Base-by-base conservation (phyloP, 768 basidiomycete species). In the Mycena chlorophos region DNA sequence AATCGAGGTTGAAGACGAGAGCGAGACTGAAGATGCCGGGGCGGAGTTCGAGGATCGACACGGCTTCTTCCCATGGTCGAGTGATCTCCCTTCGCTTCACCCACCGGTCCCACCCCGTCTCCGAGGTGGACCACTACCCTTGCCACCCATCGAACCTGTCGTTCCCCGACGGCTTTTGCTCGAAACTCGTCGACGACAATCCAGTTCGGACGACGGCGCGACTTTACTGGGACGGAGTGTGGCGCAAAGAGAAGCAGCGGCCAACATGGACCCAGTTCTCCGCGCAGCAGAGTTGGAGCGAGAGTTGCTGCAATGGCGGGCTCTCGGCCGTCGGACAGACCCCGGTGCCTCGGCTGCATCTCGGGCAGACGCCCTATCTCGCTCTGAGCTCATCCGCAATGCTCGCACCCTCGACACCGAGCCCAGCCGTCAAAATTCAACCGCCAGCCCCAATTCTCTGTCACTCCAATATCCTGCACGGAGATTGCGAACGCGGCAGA, bases 181-280 rank as follows among this genome's bases (percentile, higher is more conserved):
- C 2, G 71, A 71, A 29, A 57, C 60, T 25, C 66, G 64, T 16
- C 68, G 67, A 26, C 64, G 65, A 42, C 62, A 66, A 29, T 49
- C 49, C 51, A 46, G 55, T 26, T 49, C 63, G 2, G 74, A 75
- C 45, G 76, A 78, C 51, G 65, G 72, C 16, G 57, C 66, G 27
- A 78, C 77, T 10, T 56, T 68, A 2, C 57, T 77, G 4, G 77
- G 77, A 14, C 66, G 76, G 52, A 70, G 70, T 29, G 74, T 77
- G 31, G 76, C 74, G 45, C 72, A 73, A 40, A 68, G 75, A 39
- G 69, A 73, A 63, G 71, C 75, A 14, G 67, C 69, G 19, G 66
- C 64, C 39, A 52, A 42, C 23, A 42, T 40, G 51, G 62, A 58
- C 49, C 34, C 50, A 49, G 45, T 56, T 51, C 26, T 64, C 55